Conservation (phyloP, 768 basidiomycete species). For the Inosperma sp. region DNA sequence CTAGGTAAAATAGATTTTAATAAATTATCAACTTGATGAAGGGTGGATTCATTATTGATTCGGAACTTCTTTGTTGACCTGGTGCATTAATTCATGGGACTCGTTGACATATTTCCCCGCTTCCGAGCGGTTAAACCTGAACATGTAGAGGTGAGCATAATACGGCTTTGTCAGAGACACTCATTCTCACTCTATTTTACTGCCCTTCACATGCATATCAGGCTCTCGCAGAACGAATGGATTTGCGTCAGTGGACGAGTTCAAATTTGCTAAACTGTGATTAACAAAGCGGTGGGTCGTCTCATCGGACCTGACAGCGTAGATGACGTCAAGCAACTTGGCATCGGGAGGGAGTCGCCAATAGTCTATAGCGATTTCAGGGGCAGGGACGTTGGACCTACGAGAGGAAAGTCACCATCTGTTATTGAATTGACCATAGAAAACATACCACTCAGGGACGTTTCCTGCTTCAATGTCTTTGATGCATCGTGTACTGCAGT, state of each 20-base stretch:
- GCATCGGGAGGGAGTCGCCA: slow-evolving; percentile 77
- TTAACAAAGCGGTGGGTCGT: slow-evolving; percentile 93
- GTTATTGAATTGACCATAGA: background rate
- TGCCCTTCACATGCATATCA: slow-evolving; percentile 79
- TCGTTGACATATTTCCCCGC: slow-evolving; percentile 60
- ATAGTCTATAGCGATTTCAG: slow-evolving; percentile 90
- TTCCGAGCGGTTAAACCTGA: slow-evolving; percentile 64
- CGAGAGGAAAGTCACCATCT: slow-evolving; percentile 1
- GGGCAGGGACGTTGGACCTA: slow-evolving; percentile 69
- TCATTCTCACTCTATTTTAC: slow-evolving; percentile 57
- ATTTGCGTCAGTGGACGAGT: slow-evolving; percentile 74
- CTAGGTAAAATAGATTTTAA: no score
- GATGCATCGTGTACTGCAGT: slow-evolving; percentile 77
- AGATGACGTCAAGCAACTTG: slow-evolving; percentile 82
- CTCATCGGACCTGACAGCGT: slow-evolving; percentile 91
- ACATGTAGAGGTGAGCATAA: background rate
- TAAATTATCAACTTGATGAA: no score
- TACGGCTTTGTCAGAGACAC: background rate
- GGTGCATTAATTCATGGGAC: slow-evolving; percentile 51
- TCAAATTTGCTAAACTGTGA: slow-evolving; percentile 87
- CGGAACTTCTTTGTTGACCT: slow-evolving; percentile 23
- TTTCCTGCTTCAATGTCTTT: slow-evolving; percentile 76
- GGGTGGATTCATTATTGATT: slow-evolving; percentile 2
- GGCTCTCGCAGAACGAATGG: slow-evolving; percentile 89
- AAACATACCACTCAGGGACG: slow-evolving; percentile 74